Percentiles rank a stretch among this genome's conserved stretches.
These are phyloP conservation scores for Tulasnella sp. DNA, from an alignment of 768 basidiomycete species.

Conservation along the genomic window DNA sequence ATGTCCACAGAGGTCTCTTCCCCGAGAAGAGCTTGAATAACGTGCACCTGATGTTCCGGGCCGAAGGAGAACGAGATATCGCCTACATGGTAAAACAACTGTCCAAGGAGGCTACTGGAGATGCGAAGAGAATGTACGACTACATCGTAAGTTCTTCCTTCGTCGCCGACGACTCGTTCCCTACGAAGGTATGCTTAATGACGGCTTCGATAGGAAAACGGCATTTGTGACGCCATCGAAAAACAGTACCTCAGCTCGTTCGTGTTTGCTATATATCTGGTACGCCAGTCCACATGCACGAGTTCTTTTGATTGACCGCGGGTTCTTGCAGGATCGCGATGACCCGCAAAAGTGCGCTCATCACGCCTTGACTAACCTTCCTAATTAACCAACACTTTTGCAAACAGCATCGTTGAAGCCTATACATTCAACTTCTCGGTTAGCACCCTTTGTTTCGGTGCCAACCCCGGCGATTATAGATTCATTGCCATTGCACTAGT, in stretches of 20 bases:
- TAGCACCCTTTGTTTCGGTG: constrained; percentile 20
- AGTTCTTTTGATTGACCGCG: constrained; percentile 20
- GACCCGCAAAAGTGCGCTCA: constrained; percentile 69
- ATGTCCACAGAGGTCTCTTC: constrained; percentile 21
- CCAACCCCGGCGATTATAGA: not conserved
- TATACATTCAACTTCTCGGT: constrained; percentile 85
- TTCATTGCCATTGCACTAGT: constrained; percentile 39
- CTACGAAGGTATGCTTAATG: constrained; percentile 7
- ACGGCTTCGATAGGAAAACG: constrained; percentile 55
- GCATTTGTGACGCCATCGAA: constrained; percentile 79
- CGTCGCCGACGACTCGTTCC: constrained; percentile 22
- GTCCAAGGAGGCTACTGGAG: constrained; percentile 60
- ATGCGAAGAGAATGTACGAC: constrained; percentile 74
- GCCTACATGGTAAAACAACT: constrained; percentile 24
- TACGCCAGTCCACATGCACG: constrained; percentile 31
- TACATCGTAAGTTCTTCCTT: constrained; percentile 51
- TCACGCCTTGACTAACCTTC: not conserved
- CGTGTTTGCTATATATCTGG: constrained; percentile 78
- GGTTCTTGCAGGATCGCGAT: constrained; percentile 53
- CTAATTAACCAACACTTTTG: not conserved
- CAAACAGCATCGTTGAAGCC: constrained; percentile 67
- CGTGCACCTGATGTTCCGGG: not conserved
- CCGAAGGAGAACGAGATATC: not conserved
- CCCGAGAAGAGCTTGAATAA: constrained; percentile 24
- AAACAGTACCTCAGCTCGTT: constrained; percentile 79